phyloP scores from a whole-genome alignment of 176 grass and related monocot species.

The Lolium multiflorum region DNA sequence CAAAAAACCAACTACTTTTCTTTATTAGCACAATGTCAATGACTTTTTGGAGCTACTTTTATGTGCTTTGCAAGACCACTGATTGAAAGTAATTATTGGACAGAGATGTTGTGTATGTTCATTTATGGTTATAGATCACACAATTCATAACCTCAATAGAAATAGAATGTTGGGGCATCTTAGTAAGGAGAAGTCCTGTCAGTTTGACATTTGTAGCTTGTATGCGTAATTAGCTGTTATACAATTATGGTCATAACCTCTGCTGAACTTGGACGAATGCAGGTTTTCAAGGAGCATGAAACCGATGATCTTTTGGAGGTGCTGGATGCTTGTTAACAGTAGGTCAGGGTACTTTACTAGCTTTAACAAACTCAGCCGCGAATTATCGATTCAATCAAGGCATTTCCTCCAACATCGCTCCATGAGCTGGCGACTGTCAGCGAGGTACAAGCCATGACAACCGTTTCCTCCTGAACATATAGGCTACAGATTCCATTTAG shows the following conservation, averaged over 20 bases:
- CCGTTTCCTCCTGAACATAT: constrained; percentile 45
- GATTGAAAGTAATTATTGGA: neutral
- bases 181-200: constrained; percentile 7
- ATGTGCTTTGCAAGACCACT: neutral
- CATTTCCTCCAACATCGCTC: constrained; percentile 47
- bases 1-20: neutral
- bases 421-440: constrained; percentile 36
- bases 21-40: neutral
- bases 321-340: constrained; percentile 60
- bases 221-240: constrained; percentile 6
- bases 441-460: constrained; percentile 55
- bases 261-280: constrained; percentile 35
- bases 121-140: constrained; percentile 8
- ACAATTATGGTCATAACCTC: constrained; percentile 3
- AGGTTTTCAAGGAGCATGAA: constrained; percentile 75
- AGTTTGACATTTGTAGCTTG: constrained; percentile 17
- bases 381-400: constrained; percentile 45
- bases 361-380: constrained; percentile 53
- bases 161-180: constrained; percentile 17
- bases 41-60: neutral
- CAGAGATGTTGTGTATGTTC: neutral
- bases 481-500: constrained; percentile 57
- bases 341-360: constrained; percentile 51
- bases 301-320: constrained; percentile 52
- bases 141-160: neutral